These are phyloP conservation scores for Plicaturopsis crispa DNA, from an alignment of 768 basidiomycete genomes.

Conservation along the genomic window DNA sequence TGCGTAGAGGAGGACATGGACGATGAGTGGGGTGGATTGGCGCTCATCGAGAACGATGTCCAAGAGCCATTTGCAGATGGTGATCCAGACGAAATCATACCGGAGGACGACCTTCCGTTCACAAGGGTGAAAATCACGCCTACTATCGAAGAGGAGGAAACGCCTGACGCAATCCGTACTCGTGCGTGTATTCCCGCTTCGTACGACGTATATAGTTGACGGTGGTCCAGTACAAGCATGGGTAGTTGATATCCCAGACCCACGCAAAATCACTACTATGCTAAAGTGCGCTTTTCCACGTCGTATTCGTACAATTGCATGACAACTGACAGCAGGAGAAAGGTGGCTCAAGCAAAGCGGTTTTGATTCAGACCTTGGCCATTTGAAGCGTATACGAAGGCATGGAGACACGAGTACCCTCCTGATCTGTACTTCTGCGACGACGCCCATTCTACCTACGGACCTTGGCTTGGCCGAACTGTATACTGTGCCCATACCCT, in stretches of 20 bases:
- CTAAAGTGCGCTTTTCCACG: constrained; percentile 66
- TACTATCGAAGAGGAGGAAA: constrained; percentile 56
- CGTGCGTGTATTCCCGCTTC: constrained; percentile 25
- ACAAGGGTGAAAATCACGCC: constrained; percentile 48
- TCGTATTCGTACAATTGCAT: background rate
- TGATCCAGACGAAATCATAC: constrained; percentile 38
- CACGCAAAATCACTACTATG: constrained; percentile 47
- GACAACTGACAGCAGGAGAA: background rate
- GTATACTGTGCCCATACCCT: constrained; percentile 56
- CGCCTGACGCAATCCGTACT: constrained; percentile 46
- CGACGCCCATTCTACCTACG: constrained; percentile 34
- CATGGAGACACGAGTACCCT: constrained; percentile 37
- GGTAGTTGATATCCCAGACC: constrained; percentile 69
- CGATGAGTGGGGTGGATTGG: constrained; percentile 41
- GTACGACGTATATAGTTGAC: background rate
- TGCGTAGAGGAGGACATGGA: constrained; percentile 16
- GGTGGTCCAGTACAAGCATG: constrained; percentile 53
- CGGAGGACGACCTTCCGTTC: constrained; percentile 62
- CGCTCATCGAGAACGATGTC: constrained; percentile 15
- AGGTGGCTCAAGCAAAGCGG: constrained; percentile 67
- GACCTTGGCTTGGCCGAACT: constrained; percentile 41
- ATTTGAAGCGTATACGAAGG: constrained; percentile 74
- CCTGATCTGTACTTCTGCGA: constrained; percentile 37
- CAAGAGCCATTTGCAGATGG: constrained; percentile 21
- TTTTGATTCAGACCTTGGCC: constrained; percentile 56